Percentiles rank a stretch among this genome's conserved stretches.
phyloP scores from a whole-genome alignment of 1,284 basidiomycete genomes.

The Marasmius fiardii region DNA sequence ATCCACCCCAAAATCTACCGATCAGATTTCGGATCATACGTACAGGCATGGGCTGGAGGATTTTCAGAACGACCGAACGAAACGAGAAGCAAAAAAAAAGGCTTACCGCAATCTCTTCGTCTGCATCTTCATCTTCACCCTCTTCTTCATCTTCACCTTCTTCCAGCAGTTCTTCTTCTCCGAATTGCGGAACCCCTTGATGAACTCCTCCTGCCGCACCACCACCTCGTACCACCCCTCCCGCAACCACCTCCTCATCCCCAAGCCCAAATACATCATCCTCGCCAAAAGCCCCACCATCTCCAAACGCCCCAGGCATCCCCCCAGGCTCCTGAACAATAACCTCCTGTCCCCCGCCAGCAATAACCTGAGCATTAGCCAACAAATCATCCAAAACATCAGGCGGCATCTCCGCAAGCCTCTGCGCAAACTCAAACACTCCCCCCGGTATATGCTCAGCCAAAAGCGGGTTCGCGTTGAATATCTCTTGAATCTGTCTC shows the following conservation, averaged over 20 bases:
- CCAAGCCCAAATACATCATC: too few species aligned
- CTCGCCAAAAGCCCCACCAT: too few species aligned
- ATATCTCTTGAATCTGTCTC: conserved; percentile 55
- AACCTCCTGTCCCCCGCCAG: neutral
- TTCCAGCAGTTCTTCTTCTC: conserved; percentile 16
- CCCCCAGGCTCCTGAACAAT: conserved; percentile 17
- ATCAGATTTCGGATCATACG: conserved; percentile 61
- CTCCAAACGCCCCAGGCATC: conserved; percentile 38
- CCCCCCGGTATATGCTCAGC: conserved; percentile 61
- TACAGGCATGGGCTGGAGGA: conserved; percentile 53
- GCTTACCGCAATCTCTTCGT: conserved; percentile 46
- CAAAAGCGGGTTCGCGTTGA: conserved; percentile 48
- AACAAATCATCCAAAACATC: conserved; percentile 58
- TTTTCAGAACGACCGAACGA: neutral
- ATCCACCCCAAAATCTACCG: conserved; percentile 55
- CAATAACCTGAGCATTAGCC: conserved; percentile 31
- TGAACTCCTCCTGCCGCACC: conserved; percentile 13
- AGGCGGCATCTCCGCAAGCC: conserved; percentile 52
- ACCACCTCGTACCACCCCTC: neutral
- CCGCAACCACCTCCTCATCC: conserved; percentile 6
- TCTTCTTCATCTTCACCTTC: conserved; percentile 19
- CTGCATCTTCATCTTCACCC: conserved; percentile 21
- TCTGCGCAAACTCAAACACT: conserved; percentile 58
- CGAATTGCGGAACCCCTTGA: conserved; percentile 14
- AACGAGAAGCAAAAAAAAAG: conserved; percentile 7